These are phyloP conservation scores for Haplographium delicatum DNA, from an alignment of 495 filamentous ascomycete genomes.

Conservation along the genomic window DNA sequence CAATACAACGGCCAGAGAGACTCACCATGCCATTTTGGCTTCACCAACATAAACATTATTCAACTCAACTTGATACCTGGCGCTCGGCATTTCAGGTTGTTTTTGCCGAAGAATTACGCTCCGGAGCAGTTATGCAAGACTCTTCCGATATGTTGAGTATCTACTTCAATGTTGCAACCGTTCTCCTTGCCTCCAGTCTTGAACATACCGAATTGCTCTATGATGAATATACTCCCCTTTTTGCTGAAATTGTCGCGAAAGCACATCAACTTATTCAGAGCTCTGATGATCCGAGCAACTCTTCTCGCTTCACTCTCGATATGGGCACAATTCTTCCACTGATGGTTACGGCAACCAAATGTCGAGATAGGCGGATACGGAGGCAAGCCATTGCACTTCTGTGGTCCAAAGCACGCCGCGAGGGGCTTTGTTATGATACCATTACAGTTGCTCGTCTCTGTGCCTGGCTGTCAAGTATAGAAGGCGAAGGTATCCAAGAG, in stretches of 20 bases:
- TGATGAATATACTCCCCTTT: slow-evolving; percentile 22
- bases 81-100: slow-evolving; percentile 18
- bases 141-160: slow-evolving; percentile 23
- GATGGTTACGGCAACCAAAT: slow-evolving; percentile 36
- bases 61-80: slow-evolving; percentile 24
- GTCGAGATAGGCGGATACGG: slow-evolving; percentile 40
- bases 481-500: slow-evolving; percentile 24
- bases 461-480: slow-evolving; percentile 24
- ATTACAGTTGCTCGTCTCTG: slow-evolving; percentile 24
- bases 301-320: slow-evolving; percentile 26
- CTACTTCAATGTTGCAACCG: slow-evolving; percentile 25
- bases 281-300: slow-evolving; percentile 22
- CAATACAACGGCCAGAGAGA: slow-evolving; percentile 19
- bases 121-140: slow-evolving; percentile 10
- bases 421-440: slow-evolving; percentile 38
- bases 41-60: slow-evolving; percentile 24
- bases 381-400: slow-evolving; percentile 40
- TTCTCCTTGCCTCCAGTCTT: slow-evolving; percentile 24
- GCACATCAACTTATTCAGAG: slow-evolving; percentile 19
- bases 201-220: slow-evolving; percentile 23
- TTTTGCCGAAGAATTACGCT: slow-evolving; percentile 17
- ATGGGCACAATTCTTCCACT: slow-evolving; percentile 36
- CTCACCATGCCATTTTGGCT: slow-evolving; percentile 19
- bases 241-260: slow-evolving; percentile 23
- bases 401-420: slow-evolving; percentile 33